A percentile compares a stretch with the other conserved stretches of the same genome.
Evolutionary conservation across 768 basidiomycete species (phyloP).

Genomic region (Boletellus ananas): DNA sequence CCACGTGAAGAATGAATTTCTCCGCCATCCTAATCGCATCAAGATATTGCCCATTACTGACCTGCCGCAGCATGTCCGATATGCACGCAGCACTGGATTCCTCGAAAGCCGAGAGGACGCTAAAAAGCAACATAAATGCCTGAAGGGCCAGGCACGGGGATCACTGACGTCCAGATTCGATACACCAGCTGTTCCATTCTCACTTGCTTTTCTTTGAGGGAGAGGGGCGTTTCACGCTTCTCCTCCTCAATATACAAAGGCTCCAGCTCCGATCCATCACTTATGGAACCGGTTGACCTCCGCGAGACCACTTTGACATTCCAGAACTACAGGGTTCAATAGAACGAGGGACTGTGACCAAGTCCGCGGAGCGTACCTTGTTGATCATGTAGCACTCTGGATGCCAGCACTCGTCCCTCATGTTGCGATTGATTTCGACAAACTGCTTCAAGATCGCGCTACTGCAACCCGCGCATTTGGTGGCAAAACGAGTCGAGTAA

Average conservation of each 20-base stretch:
- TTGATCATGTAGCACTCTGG: slow-evolving; percentile 99
- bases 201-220: slow-evolving; percentile 85
- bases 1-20: slow-evolving; percentile 97
- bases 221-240: slow-evolving; percentile 65
- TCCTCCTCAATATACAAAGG: slow-evolving; percentile 75
- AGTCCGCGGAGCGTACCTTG: slow-evolving; percentile 57
- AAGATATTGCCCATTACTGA: slow-evolving; percentile 93
- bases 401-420: slow-evolving; percentile 99
- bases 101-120: slow-evolving; percentile 95
- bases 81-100: slow-evolving; percentile 99
- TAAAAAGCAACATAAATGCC: slow-evolving; percentile 28
- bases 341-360: slow-evolving; percentile 1
- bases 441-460: slow-evolving; percentile 99
- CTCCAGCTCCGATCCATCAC: slow-evolving; percentile 49
- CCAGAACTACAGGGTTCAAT: slow-evolving; percentile 72
- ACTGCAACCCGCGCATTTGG: slow-evolving; percentile 96
- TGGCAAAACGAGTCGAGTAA: slow-evolving; percentile 97
- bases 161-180: slow-evolving; percentile 94
- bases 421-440: slow-evolving; percentile 98
- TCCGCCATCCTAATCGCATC: slow-evolving; percentile 99
- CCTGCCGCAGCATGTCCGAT: slow-evolving; percentile 96
- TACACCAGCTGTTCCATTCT: slow-evolving; percentile 97
- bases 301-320: slow-evolving; percentile 90
- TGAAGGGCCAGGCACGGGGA: background rate
- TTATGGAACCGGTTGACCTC: slow-evolving; percentile 59